These are phyloP conservation scores for Trypanosoma caninum DNA, from an alignment of 208 protist genomes.

Conservation along the genomic window DNA sequence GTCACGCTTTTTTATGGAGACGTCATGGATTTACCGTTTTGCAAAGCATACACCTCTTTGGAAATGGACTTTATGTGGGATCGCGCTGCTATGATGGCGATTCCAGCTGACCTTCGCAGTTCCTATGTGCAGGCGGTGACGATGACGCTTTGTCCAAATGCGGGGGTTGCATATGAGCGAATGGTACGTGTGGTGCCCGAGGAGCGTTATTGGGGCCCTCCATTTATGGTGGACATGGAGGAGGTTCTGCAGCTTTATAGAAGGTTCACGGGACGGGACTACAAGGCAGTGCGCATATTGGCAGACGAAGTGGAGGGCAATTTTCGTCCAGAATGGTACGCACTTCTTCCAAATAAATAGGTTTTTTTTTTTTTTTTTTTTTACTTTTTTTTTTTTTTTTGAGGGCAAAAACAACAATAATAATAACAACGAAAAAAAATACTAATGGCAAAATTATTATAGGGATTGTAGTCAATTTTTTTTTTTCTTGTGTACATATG, in stretches of 20 bases:
- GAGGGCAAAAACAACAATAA: not conserved
- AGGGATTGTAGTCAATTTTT: too few species aligned
- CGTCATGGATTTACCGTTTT: conserved; percentile 31
- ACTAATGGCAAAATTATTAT: too few species aligned
- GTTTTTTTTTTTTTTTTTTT: not conserved
- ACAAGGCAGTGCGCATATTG: not conserved
- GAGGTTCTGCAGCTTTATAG: conserved; percentile 39
- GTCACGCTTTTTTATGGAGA: conserved; percentile 52
- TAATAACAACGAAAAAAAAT: too few species aligned
- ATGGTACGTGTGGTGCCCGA: conserved; percentile 25
- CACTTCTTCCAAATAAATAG: conserved; percentile 1
- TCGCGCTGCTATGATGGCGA: conserved; percentile 59
- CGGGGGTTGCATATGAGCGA: conserved; percentile 35
- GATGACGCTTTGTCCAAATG: conserved; percentile 12
- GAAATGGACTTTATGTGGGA: conserved; percentile 59
- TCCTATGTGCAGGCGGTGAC: conserved; percentile 35
- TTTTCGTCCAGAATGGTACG: conserved; percentile 12
- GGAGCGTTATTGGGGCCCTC: conserved; percentile 40
- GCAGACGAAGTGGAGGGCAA: not conserved
- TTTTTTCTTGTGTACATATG: too few species aligned
- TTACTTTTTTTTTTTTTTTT: not conserved
- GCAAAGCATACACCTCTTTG: conserved; percentile 16
- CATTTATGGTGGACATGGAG: conserved; percentile 40
- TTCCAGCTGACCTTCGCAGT: conserved; percentile 33
- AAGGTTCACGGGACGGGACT: conserved; percentile 18